These are phyloP conservation scores for Fusarium subtropicale DNA, from an alignment of 2,329 filamentous ascomycete species.

Conservation along the genomic window DNA sequence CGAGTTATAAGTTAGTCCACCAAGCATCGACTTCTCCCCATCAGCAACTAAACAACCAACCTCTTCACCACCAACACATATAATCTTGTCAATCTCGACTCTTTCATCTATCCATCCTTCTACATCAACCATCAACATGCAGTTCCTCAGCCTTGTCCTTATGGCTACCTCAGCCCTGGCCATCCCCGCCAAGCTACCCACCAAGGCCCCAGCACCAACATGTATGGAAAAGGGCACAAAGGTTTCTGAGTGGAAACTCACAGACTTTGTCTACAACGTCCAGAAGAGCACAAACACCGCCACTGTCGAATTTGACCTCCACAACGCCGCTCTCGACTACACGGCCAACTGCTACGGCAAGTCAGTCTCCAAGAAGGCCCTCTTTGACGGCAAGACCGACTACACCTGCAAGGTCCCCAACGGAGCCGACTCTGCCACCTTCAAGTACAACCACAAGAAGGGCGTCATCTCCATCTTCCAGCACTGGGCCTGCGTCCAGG, in stretches of 20 bases:
- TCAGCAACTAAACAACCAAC: conserved; percentile 27
- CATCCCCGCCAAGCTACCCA: conserved; percentile 34
- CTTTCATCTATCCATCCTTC: not conserved
- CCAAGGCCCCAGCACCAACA: conserved; percentile 20
- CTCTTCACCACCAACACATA: conserved; percentile 4
- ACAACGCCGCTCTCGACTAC: conserved; percentile 59
- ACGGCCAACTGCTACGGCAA: conserved; percentile 55
- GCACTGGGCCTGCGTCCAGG: conserved; percentile 61
- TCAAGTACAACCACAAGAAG: conserved; percentile 57
- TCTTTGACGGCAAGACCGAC: conserved; percentile 60
- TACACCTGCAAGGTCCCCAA: conserved; percentile 58
- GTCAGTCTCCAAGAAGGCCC: conserved; percentile 55
- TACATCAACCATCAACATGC: conserved; percentile 36
- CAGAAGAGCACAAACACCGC: conserved; percentile 63
- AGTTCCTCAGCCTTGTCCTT: conserved; percentile 45
- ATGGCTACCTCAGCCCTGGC: conserved; percentile 47
- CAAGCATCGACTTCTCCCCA: conserved; percentile 10
- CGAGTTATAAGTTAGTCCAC: not conserved
- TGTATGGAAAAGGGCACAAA: conserved; percentile 44
- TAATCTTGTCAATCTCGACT: not conserved
- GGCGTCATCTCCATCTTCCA: conserved; percentile 58
- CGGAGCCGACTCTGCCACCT: conserved; percentile 51
- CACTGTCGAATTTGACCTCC: conserved; percentile 60
- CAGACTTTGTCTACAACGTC: conserved; percentile 60
- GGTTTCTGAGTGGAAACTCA: conserved; percentile 54